Evolutionary conservation across 2,329 filamentous ascomycete species (phyloP).

Genomic region (Waltergamsia citrina): DNA sequence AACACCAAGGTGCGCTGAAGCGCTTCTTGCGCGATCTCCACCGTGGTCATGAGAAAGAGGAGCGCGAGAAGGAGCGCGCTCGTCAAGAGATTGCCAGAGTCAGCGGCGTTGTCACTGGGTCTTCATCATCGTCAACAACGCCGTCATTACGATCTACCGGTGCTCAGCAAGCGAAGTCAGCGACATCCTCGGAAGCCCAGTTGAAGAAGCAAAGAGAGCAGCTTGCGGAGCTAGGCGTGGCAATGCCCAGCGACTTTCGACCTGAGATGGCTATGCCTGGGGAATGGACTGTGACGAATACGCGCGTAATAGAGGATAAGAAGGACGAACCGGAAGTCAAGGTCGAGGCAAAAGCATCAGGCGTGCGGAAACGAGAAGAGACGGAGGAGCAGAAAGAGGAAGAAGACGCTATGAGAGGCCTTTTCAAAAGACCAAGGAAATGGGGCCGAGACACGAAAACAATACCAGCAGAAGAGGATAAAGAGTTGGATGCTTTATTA

Average conservation of each 20-base stretch:
- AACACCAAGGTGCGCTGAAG: conserved; percentile 79
- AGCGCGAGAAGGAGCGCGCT: conserved; percentile 73
- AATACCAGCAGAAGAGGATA: conserved; percentile 34
- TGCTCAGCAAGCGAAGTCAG: neutral
- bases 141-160: conserved; percentile 3
- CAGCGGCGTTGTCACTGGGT: conserved; percentile 60
- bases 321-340: conserved; percentile 27
- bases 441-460: conserved; percentile 46
- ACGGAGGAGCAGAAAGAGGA: conserved; percentile 54
- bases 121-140: conserved; percentile 15
- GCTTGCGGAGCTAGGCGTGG: conserved; percentile 77
- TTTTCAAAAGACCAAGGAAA: conserved; percentile 49
- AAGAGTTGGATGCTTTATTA: conserved; percentile 54
- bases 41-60: conserved; percentile 69
- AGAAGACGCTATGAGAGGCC: conserved; percentile 44
- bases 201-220: conserved; percentile 80
- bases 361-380: conserved; percentile 52
- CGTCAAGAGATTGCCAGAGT: conserved; percentile 79
- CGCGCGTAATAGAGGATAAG: conserved; percentile 44
- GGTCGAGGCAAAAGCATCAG: conserved; percentile 39
- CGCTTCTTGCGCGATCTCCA: conserved; percentile 85
- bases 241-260: conserved; percentile 69
- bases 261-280: conserved; percentile 79
- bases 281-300: conserved; percentile 70
- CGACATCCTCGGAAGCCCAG: conserved; percentile 41